Base-by-base conservation (phyloP, 2,329 filamentous ascomycete genomes). In the Volutella citrinella region DNA sequence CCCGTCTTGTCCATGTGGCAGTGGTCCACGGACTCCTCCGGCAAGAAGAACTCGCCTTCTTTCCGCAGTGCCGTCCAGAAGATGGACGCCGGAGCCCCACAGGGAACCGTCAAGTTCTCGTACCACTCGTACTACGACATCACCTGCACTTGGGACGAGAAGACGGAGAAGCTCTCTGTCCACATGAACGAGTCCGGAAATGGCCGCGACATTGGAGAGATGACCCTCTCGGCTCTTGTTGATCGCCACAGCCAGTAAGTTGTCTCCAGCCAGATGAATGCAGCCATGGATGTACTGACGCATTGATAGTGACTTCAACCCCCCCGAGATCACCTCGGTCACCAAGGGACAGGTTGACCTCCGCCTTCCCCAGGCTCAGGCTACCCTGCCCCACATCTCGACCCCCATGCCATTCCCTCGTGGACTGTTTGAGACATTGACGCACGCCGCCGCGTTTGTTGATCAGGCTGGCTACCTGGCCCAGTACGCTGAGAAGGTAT, bases 1-100 rank as follows among this genome's bases (percentile, higher is more conserved):
- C 48, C 47, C 16, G 15, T 50, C 3, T 6, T 50, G 0, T 46
- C 47, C 1, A 18, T 40, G 1, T 50, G 48, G 48, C 48, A 51
- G 12, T 51, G 27, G 30, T 45, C 48, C 0, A 15, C 36, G 4
- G 38, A 41, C 6, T 27, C 28, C 1, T 19, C 29, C 0, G 42
- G 39, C 4, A 38, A 36, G 4, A 23, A 17, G 0, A 50, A 50
- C 1, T 21, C 24, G 1, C 38, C 47, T 0, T 40, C 36, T 0
- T 40, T 44, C 32, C 30, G 47, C 2, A 10, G 32, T 2, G 27
- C 22, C 4, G 17, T n/a, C 14, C 32, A 35, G 16, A 35, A 35
- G 20, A 5, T 28, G 4, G 14, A 32, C 17, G 4, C 27, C 10
- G 19, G 27, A 10, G 14, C 30, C 5, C 21, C 12, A 0, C 33